Evolutionary conservation across 2,329 filamentous ascomycete species (phyloP).

Genomic region (Ophiostoma fasciatum): DNA sequence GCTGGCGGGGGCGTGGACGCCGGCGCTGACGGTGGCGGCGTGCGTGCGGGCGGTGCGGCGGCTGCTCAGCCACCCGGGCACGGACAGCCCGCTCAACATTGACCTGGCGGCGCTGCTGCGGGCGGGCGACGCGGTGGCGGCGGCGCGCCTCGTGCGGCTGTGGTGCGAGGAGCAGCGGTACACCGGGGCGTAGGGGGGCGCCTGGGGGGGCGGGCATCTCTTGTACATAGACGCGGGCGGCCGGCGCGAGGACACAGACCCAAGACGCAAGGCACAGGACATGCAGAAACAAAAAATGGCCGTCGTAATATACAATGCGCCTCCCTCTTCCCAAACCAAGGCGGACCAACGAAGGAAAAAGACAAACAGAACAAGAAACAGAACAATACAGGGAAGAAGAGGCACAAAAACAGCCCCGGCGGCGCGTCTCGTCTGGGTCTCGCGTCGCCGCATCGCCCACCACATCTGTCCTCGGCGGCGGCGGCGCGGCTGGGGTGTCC

Average conservation of each 20-base stretch:
- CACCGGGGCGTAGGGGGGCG: slow-evolving; percentile 17
- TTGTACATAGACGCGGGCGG: neutral
- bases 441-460: too few relatives aligned
- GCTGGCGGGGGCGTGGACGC: slow-evolving; percentile 65
- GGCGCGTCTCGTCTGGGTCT: too few relatives aligned
- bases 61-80: slow-evolving; percentile 52
- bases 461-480: too few relatives aligned
- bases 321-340: slow-evolving; percentile 8
- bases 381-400: neutral
- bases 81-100: slow-evolving; percentile 64
- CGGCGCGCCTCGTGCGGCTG: slow-evolving; percentile 55
- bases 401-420: neutral
- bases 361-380: neutral
- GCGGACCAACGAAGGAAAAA: slow-evolving; percentile 1
- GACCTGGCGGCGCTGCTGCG: slow-evolving; percentile 60
- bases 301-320: slow-evolving; percentile 9
- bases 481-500: too few relatives aligned
- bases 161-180: slow-evolving; percentile 46
- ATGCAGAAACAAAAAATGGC: too few relatives aligned
- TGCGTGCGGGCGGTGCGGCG: slow-evolving; percentile 59
- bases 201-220: neutral
- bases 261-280: too few relatives aligned
- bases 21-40: slow-evolving; percentile 66
- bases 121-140: slow-evolving; percentile 52
- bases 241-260: too few relatives aligned